phyloP scores from a whole-genome alignment of 768 basidiomycete genomes.

The Multifurca ochricompacta region DNA sequence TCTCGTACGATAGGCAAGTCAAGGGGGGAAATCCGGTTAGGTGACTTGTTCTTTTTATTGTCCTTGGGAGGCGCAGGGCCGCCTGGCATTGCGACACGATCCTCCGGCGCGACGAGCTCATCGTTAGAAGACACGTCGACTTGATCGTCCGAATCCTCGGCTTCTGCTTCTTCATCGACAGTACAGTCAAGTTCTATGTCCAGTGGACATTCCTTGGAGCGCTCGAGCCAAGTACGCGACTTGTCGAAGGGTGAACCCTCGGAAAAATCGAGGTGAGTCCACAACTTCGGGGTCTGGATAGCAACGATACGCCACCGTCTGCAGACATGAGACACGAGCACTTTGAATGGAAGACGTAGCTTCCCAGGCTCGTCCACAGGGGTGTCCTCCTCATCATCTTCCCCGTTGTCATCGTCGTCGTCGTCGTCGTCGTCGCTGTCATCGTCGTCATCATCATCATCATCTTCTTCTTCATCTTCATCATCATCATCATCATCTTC shows the following conservation, averaged over 20 bases:
- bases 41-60: background rate
- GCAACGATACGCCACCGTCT: slow-evolving; percentile 49
- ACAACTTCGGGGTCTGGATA: slow-evolving; percentile 46
- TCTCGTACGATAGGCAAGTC: slow-evolving; percentile 26
- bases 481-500: slow-evolving; percentile 19
- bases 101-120: slow-evolving; percentile 11
- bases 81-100: slow-evolving; percentile 17
- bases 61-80: slow-evolving; percentile 10
- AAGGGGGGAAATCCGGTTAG: slow-evolving; percentile 8
- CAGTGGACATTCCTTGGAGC: slow-evolving; percentile 48
- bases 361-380: background rate
- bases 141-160: slow-evolving; percentile 10
- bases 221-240: slow-evolving; percentile 39
- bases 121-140: background rate
- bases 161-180: slow-evolving; percentile 17
- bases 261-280: slow-evolving; percentile 41
- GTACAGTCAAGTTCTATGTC: slow-evolving; percentile 39
- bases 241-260: slow-evolving; percentile 37
- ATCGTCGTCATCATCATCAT: slow-evolving; percentile 24
- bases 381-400: slow-evolving; percentile 18
- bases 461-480: no score
- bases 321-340: slow-evolving; percentile 57
- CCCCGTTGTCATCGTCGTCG: slow-evolving; percentile 23
- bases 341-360: slow-evolving; percentile 34
- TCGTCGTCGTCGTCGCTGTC: slow-evolving; percentile 25